phyloP scores from a whole-genome alignment of 352 stramenopile genomes.

The Phytophthora macrochlamydospora region DNA sequence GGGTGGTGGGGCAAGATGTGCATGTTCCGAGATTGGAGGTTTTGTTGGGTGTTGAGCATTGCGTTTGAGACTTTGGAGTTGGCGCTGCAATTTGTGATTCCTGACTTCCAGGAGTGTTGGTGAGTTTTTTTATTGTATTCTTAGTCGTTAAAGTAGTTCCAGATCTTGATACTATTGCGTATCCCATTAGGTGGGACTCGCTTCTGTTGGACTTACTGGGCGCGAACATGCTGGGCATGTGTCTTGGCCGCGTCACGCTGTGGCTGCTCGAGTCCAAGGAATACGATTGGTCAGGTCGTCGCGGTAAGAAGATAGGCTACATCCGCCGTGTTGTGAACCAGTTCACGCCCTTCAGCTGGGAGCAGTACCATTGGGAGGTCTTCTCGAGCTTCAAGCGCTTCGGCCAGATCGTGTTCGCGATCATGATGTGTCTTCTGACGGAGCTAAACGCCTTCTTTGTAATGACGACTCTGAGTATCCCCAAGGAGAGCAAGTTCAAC shows the following conservation, averaged over 20 bases:
- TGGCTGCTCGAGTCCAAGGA: conserved; percentile 86
- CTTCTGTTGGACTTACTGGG: conserved; percentile 92
- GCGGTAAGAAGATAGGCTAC: conserved; percentile 70
- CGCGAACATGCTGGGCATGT: conserved; percentile 92
- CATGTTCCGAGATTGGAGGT: conserved; percentile 94
- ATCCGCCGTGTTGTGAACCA: conserved; percentile 78
- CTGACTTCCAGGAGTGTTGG: conserved; percentile 95
- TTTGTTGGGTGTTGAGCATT: conserved; percentile 91
- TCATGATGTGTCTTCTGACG: conserved; percentile 85
- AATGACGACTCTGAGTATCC: conserved; percentile 86
- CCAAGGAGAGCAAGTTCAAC: conserved; percentile 89
- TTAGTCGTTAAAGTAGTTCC: background rate
- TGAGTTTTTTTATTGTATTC: conserved; percentile 14
- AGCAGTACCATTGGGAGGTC: conserved; percentile 91
- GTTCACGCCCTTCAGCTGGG: conserved; percentile 90
- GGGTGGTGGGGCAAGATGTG: conserved; percentile 94
- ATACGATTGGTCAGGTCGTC: conserved; percentile 90
- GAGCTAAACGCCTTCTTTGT: conserved; percentile 96
- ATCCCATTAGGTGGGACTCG: conserved; percentile 82
- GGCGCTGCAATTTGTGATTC: conserved; percentile 88
- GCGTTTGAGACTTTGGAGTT: conserved; percentile 92
- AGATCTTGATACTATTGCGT: background rate
- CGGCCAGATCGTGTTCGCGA: conserved; percentile 77
- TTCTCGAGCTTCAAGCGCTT: conserved; percentile 93
- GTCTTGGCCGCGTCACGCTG: conserved; percentile 72